Conservation (phyloP, 768 basidiomycete genomes). For the Trichaptum fuscoviolaceum region DNA sequence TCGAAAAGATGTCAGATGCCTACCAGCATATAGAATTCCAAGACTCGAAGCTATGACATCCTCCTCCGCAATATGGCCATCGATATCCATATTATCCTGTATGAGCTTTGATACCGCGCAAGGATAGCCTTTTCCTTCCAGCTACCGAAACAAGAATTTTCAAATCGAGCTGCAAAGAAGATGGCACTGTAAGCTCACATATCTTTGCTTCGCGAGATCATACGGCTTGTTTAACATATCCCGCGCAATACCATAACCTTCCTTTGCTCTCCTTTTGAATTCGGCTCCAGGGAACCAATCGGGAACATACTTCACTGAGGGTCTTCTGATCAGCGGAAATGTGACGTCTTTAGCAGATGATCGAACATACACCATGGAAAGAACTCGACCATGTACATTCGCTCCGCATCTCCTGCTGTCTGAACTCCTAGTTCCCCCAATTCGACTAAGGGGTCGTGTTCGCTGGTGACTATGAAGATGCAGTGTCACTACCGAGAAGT, state of each 20-base stretch:
- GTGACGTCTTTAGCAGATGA: too few species aligned
- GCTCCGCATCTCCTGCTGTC: neutral
- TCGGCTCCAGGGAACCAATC: conserved; percentile 15
- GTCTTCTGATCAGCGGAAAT: conserved; percentile 57
- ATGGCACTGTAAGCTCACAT: neutral
- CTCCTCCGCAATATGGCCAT: neutral
- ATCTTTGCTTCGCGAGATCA: conserved; percentile 13
- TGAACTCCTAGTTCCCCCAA: conserved; percentile 8
- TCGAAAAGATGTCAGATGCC: neutral
- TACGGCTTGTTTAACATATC: conserved; percentile 28
- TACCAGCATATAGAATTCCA: neutral
- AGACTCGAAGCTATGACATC: neutral
- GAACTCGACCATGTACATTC: conserved; percentile 3
- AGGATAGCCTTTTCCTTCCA: neutral
- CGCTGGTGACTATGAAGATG: neutral
- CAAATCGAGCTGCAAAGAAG: neutral
- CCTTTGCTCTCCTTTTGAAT: conserved; percentile 10
- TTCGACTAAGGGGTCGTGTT: conserved; percentile 7
- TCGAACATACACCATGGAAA: conserved; percentile 1
- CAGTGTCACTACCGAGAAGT: neutral
- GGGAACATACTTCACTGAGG: conserved; percentile 46
- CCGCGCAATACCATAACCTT: conserved; percentile 16
- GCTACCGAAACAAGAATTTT: neutral
- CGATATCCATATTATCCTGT: neutral
- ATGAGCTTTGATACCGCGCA: neutral